Conservation (phyloP, 371 early-diverging fungal genomes). For the Haplosporangium sp. region DNA sequence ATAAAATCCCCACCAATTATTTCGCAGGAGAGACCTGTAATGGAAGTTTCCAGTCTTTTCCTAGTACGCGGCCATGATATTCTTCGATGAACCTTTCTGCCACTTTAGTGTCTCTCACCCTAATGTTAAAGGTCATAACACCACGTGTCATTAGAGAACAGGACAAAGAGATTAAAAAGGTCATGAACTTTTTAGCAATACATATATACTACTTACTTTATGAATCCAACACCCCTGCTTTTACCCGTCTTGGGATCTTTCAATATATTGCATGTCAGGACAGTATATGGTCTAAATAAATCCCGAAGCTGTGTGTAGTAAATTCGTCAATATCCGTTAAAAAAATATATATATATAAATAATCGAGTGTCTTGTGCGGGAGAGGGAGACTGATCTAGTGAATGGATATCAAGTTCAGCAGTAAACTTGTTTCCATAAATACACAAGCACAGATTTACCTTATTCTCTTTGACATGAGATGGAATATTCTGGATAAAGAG, state of each 20-base stretch:
- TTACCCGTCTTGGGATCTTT: conserved; percentile 35
- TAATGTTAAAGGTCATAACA: neutral
- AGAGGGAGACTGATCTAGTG: neutral
- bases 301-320: conserved; percentile 33
- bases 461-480: conserved; percentile 32
- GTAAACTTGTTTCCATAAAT: neutral
- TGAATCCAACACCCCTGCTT: conserved; percentile 40
- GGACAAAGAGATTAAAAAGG: neutral
- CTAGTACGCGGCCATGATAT: conserved; percentile 46
- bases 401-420: neutral
- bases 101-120: conserved; percentile 27
- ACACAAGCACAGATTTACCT: conserved; percentile 12
- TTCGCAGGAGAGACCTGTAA: conserved; percentile 49
- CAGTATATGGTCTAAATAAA: conserved; percentile 24
- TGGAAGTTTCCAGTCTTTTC: conserved; percentile 45
- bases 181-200: neutral
- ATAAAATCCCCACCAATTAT: neutral
- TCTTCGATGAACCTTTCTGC: conserved; percentile 49
- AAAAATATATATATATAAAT: too few relatives aligned
- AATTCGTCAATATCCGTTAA: neutral
- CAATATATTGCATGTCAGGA: conserved; percentile 34
- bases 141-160: neutral
- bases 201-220: conserved; percentile 28
- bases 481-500: conserved; percentile 50
- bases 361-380: neutral